Conservation (phyloP, 495 filamentous ascomycete species). For the Neurospora tetrasperma region DNA sequence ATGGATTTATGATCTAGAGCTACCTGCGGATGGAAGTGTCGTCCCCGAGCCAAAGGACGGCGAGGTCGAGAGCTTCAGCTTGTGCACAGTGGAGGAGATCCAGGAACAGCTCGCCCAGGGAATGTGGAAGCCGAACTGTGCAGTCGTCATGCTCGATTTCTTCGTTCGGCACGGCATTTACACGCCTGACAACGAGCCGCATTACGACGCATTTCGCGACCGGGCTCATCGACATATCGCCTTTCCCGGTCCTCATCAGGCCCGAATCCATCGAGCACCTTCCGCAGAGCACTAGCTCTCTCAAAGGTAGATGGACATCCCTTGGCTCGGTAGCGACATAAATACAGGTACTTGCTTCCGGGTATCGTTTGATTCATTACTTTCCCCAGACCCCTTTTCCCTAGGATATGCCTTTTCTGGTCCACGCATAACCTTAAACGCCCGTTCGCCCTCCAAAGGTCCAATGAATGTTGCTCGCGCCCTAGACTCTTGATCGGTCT, state of each 20-base stretch:
- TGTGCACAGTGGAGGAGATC: constrained; percentile 66
- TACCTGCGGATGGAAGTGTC: constrained; percentile 47
- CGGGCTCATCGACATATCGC: constrained; percentile 71
- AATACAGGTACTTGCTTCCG: constrained; percentile 9
- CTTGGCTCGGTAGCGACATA: neutral
- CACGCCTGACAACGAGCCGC: constrained; percentile 68
- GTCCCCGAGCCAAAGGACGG: constrained; percentile 66
- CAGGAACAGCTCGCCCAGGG: constrained; percentile 57
- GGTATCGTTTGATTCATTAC: constrained; percentile 17
- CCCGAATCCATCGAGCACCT: neutral
- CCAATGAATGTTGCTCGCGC: neutral
- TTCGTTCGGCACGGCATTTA: constrained; percentile 78
- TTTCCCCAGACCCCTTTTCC: neutral
- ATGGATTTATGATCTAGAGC: constrained; percentile 83
- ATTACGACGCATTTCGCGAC: constrained; percentile 67
- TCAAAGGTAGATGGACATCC: neutral
- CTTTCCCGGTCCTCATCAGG: constrained; percentile 59
- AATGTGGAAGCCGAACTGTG: constrained; percentile 92
- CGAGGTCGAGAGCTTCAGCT: constrained; percentile 78
- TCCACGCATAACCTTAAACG: neutral
- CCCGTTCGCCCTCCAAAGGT: neutral
- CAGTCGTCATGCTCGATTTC: constrained; percentile 75
- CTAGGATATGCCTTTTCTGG: neutral
- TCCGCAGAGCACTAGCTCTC: neutral
- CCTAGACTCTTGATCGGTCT: neutral